Evolutionary conservation across 257 asterid species (phyloP), one percentile per base, ranked within the genome.

Genomic region (Henckelia pumila): DNA sequence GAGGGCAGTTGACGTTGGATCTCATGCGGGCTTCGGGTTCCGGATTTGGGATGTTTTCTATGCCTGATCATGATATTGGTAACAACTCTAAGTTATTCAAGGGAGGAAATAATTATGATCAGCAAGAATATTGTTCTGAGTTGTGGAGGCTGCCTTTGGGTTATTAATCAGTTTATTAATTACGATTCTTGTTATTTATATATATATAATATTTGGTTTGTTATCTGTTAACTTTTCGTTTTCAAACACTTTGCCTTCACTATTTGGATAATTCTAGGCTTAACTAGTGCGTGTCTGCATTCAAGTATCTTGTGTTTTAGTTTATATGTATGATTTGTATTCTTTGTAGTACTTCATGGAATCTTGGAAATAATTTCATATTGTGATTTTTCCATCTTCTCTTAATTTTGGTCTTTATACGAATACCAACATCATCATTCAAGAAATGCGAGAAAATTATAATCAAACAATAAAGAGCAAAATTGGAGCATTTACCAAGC

Each of bases 21-120:
- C 85, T 85, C 8, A 82, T 82, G 92, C 86, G 70, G 72, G 78
- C 74, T 68, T 84, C 80, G 55, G 66, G 52, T 55, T 74, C 87
- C 0, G 80, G 59, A 2, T 83, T 78, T 4, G 77, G 81, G 58
- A 68, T 78, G 21, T 52, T 74, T 33, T 66, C 89, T 0, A 32
- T 59, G 60, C 70, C 76, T 0, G 76, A 59, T 19, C 56, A 30
- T 21, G 53, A 44, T 44, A 5, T 13, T 14, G 53, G 20, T 44
- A 16, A 14, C 5, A 44, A 5, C 13, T 14, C 53, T 44, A 75
- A 73, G 13, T n/a, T 73, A 8, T 20, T 64, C 11, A 55, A 32
- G 8, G 60, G 29, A 2, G 76, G 73, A 32, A 77, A 55, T 23
- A n/a, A n/a, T 4, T 2, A 26, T 26, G 69, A 53, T 22, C 71